phyloP scores from a whole-genome alignment of 2,329 filamentous ascomycete genomes.

The Pleoardoris graminearum region DNA sequence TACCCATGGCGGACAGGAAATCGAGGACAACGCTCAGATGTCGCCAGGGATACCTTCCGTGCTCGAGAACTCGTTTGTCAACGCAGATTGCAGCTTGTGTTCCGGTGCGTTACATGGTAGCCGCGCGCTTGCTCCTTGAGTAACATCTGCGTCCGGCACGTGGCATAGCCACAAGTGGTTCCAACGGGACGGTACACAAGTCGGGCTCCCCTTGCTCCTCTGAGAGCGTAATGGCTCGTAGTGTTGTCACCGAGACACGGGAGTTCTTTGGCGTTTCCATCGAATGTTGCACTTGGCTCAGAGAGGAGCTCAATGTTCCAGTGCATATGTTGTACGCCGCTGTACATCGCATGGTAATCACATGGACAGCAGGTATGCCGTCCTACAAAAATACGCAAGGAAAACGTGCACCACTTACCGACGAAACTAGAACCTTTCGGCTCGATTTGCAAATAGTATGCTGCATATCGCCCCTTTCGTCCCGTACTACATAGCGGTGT shows the following conservation, averaged over 20 bases:
- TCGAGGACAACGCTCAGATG: too few species aligned
- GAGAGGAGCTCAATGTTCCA: background rate
- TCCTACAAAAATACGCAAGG: background rate
- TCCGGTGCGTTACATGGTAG: background rate
- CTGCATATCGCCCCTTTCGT: constrained; percentile 73
- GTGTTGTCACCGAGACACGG: background rate
- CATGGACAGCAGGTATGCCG: background rate
- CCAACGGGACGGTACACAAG: background rate
- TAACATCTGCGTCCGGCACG: background rate
- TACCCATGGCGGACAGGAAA: too few species aligned
- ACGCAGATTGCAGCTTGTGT: background rate
- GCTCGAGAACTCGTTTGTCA: background rate
- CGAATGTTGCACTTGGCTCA: background rate
- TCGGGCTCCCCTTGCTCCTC: background rate
- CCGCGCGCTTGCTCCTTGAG: background rate
- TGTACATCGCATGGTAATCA: background rate
- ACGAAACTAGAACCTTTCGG: constrained; percentile 69
- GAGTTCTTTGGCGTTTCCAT: background rate
- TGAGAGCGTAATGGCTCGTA: background rate
- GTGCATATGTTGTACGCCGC: background rate
- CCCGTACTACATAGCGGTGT: constrained; percentile 67
- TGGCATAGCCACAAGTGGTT: background rate
- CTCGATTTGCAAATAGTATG: constrained; percentile 78
- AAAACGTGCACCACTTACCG: constrained; percentile 55
- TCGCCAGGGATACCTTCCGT: background rate